Evolutionary conservation across 1,284 basidiomycete species (phyloP).

Genomic region (Trametes pubescens): DNA sequence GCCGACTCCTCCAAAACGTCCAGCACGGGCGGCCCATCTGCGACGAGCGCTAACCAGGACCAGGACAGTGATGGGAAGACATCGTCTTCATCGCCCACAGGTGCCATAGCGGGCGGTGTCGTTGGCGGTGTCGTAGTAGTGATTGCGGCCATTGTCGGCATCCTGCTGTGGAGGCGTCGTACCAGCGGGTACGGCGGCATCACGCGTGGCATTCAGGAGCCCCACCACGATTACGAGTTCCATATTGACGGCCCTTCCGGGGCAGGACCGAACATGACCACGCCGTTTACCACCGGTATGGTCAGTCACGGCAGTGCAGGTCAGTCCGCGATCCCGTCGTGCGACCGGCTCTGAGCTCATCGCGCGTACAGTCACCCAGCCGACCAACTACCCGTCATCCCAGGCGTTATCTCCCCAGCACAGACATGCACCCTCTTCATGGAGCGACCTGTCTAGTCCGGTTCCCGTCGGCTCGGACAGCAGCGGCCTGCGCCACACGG

Average conservation of each 20-base stretch:
- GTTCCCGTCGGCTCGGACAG: neutral
- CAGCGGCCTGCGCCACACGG: slow-evolving; percentile 18
- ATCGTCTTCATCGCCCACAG: neutral
- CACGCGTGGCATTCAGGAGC: slow-evolving; percentile 12
- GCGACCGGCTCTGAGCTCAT: neutral
- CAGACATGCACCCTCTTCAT: neutral
- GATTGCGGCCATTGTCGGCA: slow-evolving; percentile 1
- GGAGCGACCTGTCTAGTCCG: slow-evolving; percentile 5
- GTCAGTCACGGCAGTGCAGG: neutral
- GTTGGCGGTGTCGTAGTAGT: slow-evolving; percentile 4
- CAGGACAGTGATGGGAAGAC: neutral
- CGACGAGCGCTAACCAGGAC: neutral
- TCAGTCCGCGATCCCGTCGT: neutral
- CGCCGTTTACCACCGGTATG: neutral
- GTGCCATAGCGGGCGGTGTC: slow-evolving; percentile 15
- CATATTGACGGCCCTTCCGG: neutral
- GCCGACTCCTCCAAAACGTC: neutral
- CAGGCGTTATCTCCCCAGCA: neutral
- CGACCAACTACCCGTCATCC: neutral
- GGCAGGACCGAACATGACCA: neutral
- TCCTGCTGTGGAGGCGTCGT: slow-evolving; percentile 13
- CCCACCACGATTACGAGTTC: slow-evolving; percentile 2
- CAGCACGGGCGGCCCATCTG: neutral
- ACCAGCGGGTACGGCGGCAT: neutral
- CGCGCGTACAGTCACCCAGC: neutral